phyloP scores from a whole-genome alignment of 2,329 filamentous ascomycete genomes.

The Ceratocystis papillata region DNA sequence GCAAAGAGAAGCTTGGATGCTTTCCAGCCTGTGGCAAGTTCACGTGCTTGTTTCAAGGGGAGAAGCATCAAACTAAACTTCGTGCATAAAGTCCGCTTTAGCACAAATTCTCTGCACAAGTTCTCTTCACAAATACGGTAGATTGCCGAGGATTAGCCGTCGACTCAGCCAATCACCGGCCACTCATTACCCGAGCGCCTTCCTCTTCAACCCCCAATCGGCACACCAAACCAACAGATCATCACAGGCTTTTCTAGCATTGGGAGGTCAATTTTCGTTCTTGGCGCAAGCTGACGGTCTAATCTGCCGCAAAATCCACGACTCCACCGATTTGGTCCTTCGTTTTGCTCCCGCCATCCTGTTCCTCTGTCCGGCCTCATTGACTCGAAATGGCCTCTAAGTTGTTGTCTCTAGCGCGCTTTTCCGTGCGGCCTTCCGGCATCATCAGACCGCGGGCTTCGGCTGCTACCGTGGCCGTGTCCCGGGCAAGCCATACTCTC shows the following conservation, averaged over 20 bases:
- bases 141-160: not conserved
- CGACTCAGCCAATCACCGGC: not conserved
- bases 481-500: constrained; percentile 57
- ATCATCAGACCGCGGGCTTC: constrained; percentile 54
- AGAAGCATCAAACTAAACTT: not conserved
- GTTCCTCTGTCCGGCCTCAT: not conserved
- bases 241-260: not conserved
- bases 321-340: not conserved
- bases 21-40: not conserved
- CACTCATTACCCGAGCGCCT: constrained; percentile 7
- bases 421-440: constrained; percentile 44
- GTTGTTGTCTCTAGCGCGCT: constrained; percentile 62
- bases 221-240: not conserved
- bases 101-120: not conserved
- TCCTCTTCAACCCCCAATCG: not conserved
- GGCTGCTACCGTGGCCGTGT: constrained; percentile 47
- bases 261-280: not conserved
- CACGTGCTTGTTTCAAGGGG: constrained; percentile 2
- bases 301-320: not conserved
- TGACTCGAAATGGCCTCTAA: constrained; percentile 65
- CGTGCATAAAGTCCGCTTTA: not conserved
- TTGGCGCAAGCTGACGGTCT: not conserved
- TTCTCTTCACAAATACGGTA: too few relatives aligned
- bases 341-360: not conserved
- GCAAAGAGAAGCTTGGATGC: constrained; percentile 6